These are phyloP conservation scores for Xylaria sp. DNA, from an alignment of 2,329 filamentous ascomycete genomes.

Conservation along the genomic window DNA sequence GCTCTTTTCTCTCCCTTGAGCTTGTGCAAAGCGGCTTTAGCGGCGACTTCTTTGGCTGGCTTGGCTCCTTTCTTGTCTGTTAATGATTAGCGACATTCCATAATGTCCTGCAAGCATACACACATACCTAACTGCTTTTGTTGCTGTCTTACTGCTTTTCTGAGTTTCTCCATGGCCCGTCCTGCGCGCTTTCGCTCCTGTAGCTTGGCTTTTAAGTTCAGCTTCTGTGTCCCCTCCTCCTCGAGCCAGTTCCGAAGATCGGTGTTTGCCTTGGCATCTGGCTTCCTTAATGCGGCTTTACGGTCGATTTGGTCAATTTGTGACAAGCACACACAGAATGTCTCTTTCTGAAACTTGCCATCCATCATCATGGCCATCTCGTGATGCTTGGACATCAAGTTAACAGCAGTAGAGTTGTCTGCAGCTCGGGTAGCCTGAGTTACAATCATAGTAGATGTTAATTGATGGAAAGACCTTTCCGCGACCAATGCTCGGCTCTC, in stretches of 20 bases:
- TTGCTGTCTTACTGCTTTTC: neutral
- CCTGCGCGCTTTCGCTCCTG: neutral
- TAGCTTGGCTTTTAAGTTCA: neutral
- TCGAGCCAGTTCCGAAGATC: conserved; percentile 14
- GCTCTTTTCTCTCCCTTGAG: conserved; percentile 3
- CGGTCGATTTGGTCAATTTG: conserved; percentile 47
- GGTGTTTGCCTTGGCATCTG: conserved; percentile 14
- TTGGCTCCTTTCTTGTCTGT: neutral
- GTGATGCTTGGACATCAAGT: conserved; percentile 45
- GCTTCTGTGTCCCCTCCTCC: neutral
- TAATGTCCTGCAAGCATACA: neutral
- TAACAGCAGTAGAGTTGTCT: conserved; percentile 41
- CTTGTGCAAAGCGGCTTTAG: neutral
- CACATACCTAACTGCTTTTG: neutral
- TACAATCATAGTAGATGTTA: conserved; percentile 48
- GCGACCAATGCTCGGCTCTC: conserved; percentile 45
- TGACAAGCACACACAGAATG: conserved; percentile 45
- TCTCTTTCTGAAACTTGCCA: conserved; percentile 41
- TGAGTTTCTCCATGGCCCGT: neutral
- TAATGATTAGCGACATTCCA: neutral
- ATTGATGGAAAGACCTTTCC: conserved; percentile 22
- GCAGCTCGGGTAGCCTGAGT: conserved; percentile 42
- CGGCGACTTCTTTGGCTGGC: neutral
- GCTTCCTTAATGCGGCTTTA: conserved; percentile 28
- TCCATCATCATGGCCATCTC: conserved; percentile 45